Percentiles rank a stretch among this genome's conserved stretches.
Evolutionary conservation across 2,329 filamentous ascomycete species (phyloP).

Genomic region (Colletotrichum karsti): DNA sequence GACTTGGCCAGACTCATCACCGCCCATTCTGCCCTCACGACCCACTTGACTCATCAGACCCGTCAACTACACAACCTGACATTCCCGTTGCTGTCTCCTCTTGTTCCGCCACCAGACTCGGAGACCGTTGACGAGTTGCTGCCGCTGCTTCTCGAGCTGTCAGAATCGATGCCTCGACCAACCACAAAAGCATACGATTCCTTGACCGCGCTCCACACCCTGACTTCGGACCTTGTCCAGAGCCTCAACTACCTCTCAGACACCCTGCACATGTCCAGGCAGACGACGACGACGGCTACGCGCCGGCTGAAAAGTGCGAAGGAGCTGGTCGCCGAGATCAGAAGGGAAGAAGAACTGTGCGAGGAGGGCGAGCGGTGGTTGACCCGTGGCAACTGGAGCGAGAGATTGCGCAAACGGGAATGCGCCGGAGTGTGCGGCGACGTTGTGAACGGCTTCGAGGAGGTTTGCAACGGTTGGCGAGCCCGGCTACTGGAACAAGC

Average conservation of each 20-base stretch:
- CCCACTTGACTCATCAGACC: slow-evolving; percentile 79
- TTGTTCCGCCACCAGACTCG: slow-evolving; percentile 68
- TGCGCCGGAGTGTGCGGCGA: slow-evolving; percentile 86
- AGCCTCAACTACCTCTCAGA: slow-evolving; percentile 89
- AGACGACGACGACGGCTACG: slow-evolving; percentile 84
- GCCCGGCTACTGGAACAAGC: slow-evolving; percentile 75
- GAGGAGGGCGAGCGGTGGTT: slow-evolving; percentile 88
- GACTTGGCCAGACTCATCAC: slow-evolving; percentile 70
- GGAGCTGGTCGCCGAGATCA: slow-evolving; percentile 87
- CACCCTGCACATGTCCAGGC: slow-evolving; percentile 91
- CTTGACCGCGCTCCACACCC: slow-evolving; percentile 72
- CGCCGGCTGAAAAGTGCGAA: slow-evolving; percentile 82
- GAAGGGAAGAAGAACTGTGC: slow-evolving; percentile 80
- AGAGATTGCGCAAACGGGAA: slow-evolving; percentile 77
- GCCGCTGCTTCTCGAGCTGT: slow-evolving; percentile 71
- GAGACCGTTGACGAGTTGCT: slow-evolving; percentile 75
- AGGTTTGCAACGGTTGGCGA: slow-evolving; percentile 87
- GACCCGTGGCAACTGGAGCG: slow-evolving; percentile 83
- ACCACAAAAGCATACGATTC: slow-evolving; percentile 71
- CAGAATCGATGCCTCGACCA: slow-evolving; percentile 72
- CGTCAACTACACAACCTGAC: slow-evolving; percentile 78
- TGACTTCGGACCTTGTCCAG: slow-evolving; percentile 78
- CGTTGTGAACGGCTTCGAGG: slow-evolving; percentile 91
- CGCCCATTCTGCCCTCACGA: slow-evolving; percentile 77
- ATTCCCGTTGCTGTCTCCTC: slow-evolving; percentile 75